Base-by-base conservation (phyloP, 176 grass and related monocot genomes). In the Musa troglodytarum region DNA sequence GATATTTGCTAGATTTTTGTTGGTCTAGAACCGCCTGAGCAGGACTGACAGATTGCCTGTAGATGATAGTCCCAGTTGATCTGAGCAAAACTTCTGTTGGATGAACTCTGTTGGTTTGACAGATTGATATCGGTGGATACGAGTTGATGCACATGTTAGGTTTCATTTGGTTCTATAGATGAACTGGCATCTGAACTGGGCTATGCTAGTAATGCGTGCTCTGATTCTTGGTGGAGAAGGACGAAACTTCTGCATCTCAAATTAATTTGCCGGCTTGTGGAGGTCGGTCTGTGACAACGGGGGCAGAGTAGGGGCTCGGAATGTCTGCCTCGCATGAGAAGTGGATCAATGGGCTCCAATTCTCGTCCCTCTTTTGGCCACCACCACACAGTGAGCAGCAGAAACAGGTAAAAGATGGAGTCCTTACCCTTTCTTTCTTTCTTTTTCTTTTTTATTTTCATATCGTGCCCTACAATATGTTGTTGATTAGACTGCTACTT, bases 271-370 rank as follows among this genome's bases (percentile, higher is more conserved):
- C 1, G 22, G 82, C 78, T 61, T 86, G 79, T 82, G 85, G 73
- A 88, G 78, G 74, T 65, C 54, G 74, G 13, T 69, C n/a, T 24
- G 34, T 49, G 71, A n/a, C 67, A 63, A 69, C 55, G 34, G 65
- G 16, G 14, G 6, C 22, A 77, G 28, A 24, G 58, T 52, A 73
- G 68, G 73, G 50, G 54, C 19, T 74, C 73, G 78, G 71, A 78
- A 99, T 99, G 96, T 92, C 96, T 77, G 66, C 34, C 63, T 91
- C 90, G 53, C 84, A 84, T 84, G 84, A 77, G 65, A 99, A 99
- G 73, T 99, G 95, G 95, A 94, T 89, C 0, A 82, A 94, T 71
- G 66, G 95, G 25, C 95, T 99, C 11, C 88, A 89, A 55, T 94
- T 84, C 77, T 89, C 95, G 23, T 99, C 95, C 53, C 82, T 99